Percentiles rank a stretch among this genome's conserved stretches.
Conservation (phyloP, 1,284 basidiomycete species). For the Apiotrichum akiyoshidainum region DNA sequence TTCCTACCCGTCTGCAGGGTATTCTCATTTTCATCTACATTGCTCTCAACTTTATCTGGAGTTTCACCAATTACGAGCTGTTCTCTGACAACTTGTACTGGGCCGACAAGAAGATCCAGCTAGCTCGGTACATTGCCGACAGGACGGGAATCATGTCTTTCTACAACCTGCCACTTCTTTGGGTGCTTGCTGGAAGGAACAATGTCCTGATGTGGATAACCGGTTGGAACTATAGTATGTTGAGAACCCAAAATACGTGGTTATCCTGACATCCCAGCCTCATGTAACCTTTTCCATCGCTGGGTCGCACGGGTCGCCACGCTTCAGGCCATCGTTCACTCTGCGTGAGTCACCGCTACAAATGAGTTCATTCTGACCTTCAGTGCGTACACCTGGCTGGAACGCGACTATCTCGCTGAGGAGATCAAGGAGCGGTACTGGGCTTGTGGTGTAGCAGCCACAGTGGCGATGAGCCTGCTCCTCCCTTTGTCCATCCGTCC, state of each 20-base stretch:
- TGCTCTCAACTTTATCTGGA: constrained; percentile 34
- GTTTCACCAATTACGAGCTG: constrained; percentile 57
- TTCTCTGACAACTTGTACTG: constrained; percentile 40
- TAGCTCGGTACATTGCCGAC: constrained; percentile 24
- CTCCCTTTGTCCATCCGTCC: constrained; percentile 26
- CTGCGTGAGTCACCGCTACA: constrained; percentile 13
- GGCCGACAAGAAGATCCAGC: constrained; percentile 8
- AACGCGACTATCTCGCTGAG: constrained; percentile 9
- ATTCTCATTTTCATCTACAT: constrained; percentile 28
- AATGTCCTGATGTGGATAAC: constrained; percentile 34
- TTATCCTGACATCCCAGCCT: not conserved
- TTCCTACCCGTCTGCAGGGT: constrained; percentile 29
- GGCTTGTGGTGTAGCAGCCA: constrained; percentile 24
- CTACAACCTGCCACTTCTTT: constrained; percentile 30
- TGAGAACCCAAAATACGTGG: no score
- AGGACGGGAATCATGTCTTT: constrained; percentile 32
- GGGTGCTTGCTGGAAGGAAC: constrained; percentile 29
- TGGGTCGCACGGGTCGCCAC: constrained; percentile 26
- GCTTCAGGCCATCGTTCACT: constrained; percentile 28
- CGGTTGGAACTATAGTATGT: constrained; percentile 33
- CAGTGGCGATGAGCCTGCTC: constrained; percentile 20
- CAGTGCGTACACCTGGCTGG: constrained; percentile 20
- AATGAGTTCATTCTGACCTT: not conserved
- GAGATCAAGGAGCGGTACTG: constrained; percentile 23
- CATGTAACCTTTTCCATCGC: constrained; percentile 31